Conservation (phyloP, 1,139 yeast species). For the Sugiyamaella japonica region DNA sequence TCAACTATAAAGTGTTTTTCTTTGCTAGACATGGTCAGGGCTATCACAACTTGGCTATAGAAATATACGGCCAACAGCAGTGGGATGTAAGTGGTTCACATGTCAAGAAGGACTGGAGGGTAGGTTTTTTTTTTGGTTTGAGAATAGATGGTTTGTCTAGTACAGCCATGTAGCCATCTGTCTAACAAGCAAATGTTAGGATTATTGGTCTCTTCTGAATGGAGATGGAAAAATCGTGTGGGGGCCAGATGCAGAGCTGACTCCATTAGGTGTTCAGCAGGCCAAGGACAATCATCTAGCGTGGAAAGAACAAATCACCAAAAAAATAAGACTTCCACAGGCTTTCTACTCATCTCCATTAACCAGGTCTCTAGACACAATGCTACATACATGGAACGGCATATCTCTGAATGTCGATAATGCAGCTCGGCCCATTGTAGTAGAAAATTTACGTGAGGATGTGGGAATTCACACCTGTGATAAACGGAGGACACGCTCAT, state of each 20-base stretch:
- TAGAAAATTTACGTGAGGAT: constrained; percentile 64
- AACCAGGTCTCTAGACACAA: constrained; percentile 61
- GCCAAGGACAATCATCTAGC: constrained; percentile 49
- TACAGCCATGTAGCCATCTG: no score
- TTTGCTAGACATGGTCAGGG: constrained; percentile 83
- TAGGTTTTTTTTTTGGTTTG: background rate
- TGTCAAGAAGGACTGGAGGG: constrained; percentile 4
- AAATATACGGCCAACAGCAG: constrained; percentile 53
- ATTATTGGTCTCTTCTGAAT: constrained; percentile 55
- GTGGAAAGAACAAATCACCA: constrained; percentile 48
- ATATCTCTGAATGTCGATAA: constrained; percentile 30
- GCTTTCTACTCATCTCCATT: constrained; percentile 64
- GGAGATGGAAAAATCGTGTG: constrained; percentile 58
- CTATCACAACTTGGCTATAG: constrained; percentile 62
- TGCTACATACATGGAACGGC: constrained; percentile 58
- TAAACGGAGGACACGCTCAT: constrained; percentile 49
- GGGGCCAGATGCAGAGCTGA: constrained; percentile 71
- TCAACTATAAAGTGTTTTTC: constrained; percentile 55
- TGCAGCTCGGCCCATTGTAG: constrained; percentile 43
- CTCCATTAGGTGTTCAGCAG: constrained; percentile 58
- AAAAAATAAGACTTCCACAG: constrained; percentile 53
- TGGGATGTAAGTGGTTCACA: constrained; percentile 48
- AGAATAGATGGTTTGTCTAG: no score
- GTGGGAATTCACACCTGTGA: constrained; percentile 74
- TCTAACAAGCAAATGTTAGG: constrained; percentile 1